phyloP scores from a whole-genome alignment of 2,329 filamentous ascomycete genomes.

The Arthroderma sp. region DNA sequence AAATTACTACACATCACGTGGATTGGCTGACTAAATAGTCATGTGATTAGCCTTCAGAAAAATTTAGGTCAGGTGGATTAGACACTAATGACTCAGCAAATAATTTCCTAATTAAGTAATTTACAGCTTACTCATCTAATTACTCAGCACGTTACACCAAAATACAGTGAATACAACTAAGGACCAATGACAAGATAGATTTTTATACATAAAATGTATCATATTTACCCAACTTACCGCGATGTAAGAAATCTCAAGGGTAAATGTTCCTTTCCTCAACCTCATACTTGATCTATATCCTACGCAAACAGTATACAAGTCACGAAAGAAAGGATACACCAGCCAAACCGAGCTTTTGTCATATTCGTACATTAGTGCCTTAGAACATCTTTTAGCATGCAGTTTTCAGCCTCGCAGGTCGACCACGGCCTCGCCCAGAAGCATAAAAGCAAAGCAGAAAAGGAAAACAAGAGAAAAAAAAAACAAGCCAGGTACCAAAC shows the following conservation, averaged over 20 bases:
- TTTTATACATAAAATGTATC: neutral
- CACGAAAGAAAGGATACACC: neutral
- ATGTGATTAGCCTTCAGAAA: too few species aligned
- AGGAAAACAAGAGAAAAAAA: neutral
- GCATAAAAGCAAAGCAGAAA: neutral
- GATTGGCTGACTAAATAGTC: neutral
- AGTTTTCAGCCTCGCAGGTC: neutral
- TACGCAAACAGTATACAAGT: too few species aligned
- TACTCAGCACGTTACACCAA: neutral
- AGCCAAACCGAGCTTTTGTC: constrained; percentile 4
- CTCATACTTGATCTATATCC: too few species aligned
- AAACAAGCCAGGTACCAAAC: neutral
- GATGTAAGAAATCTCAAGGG: too few species aligned
- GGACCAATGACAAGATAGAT: neutral
- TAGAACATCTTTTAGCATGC: constrained; percentile 1
- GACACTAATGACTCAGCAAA: neutral
- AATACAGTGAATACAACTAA: neutral
- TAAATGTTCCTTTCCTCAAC: too few species aligned
- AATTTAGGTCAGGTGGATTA: neutral
- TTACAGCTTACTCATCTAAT: neutral
- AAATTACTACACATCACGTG: neutral
- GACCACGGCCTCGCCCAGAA: too few species aligned
- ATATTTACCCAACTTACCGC: neutral
- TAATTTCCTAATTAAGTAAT: neutral
- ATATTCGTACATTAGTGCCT: constrained; percentile 9